phyloP scores from a whole-genome alignment of 148 eudicot species.

The Vaccinium macrocarpon region DNA sequence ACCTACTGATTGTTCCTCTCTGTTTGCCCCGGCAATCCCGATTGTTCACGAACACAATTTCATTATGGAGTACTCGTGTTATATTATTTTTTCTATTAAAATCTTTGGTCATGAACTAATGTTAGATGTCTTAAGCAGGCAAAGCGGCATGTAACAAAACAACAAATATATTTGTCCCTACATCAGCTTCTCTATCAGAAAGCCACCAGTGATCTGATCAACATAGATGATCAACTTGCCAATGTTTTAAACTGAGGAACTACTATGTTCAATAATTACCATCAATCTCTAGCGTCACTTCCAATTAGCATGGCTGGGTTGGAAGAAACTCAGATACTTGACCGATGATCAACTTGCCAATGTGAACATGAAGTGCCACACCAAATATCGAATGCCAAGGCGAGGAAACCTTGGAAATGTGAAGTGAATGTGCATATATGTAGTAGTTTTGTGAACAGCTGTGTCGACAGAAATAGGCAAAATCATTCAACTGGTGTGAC shows the following conservation, averaged over 20 bases:
- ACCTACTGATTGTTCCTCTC: too few species aligned
- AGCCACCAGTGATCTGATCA: conserved; percentile 22
- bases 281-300: conserved; percentile 37
- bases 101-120: background rate
- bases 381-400: background rate
- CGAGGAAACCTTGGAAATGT: background rate
- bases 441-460: background rate
- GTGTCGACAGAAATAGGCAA: background rate
- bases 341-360: background rate
- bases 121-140: conserved; percentile 31
- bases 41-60: too few species aligned
- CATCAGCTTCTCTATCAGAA: conserved; percentile 61
- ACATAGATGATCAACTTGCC: conserved; percentile 20
- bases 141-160: conserved; percentile 49
- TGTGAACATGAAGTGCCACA: background rate
- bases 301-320: conserved; percentile 34
- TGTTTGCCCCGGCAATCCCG: too few species aligned
- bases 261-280: conserved; percentile 35
- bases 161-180: conserved; percentile 70
- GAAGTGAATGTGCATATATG: background rate
- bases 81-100: background rate
- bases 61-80: too few species aligned
- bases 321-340: background rate
- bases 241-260: conserved; percentile 22
- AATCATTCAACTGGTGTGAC: background rate